These are phyloP conservation scores for Ophiocordyceps camponoti-saundersi DNA, from an alignment of 2,329 filamentous ascomycete genomes.

Conservation along the genomic window DNA sequence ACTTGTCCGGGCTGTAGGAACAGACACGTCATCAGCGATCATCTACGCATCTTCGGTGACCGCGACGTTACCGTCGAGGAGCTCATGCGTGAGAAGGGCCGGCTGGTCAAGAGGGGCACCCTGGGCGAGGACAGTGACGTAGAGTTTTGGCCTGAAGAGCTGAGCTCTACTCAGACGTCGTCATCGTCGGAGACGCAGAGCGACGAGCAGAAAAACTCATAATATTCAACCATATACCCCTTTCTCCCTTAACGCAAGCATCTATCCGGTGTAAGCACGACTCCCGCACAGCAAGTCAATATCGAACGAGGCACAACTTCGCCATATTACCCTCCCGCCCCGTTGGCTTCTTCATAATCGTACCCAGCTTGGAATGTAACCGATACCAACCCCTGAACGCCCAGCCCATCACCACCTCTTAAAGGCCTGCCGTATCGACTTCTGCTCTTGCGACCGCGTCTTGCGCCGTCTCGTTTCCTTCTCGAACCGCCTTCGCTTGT, in stretches of 20 bases:
- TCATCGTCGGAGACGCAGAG: conserved; percentile 2
- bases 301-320: no score
- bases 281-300: no score
- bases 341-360: no score
- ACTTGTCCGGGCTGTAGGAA: conserved; percentile 75
- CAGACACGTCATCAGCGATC: conserved; percentile 81
- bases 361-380: not conserved
- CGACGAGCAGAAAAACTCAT: not conserved
- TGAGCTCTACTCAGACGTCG: not conserved
- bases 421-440: conserved; percentile 54
- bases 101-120: conserved; percentile 53
- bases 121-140: conserved; percentile 67
- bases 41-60: conserved; percentile 64
- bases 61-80: conserved; percentile 56
- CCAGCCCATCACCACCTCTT: conserved; percentile 23
- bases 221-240: no score
- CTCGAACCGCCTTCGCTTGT: conserved; percentile 72
- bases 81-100: conserved; percentile 58
- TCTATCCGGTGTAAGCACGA: no score
- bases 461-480: conserved; percentile 72
- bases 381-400: not conserved
- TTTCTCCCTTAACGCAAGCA: no score
- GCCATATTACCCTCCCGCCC: no score
- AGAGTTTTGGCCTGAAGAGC: conserved; percentile 79
- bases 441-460: conserved; percentile 57